phyloP scores from a whole-genome alignment of 805 yeast genomes.

The Hanseniaspora nectarophila region DNA sequence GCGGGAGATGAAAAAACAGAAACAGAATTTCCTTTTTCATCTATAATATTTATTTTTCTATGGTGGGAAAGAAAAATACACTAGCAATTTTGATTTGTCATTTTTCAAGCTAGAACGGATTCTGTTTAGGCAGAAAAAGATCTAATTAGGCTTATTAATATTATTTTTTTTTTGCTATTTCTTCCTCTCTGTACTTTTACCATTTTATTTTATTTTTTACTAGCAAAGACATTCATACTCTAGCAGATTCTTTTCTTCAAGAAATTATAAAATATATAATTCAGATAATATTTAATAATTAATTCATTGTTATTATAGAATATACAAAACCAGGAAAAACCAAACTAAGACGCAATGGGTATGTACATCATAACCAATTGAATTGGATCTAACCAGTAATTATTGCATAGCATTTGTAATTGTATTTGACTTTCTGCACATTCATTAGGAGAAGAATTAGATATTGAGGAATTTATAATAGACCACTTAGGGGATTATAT shows the following conservation, averaged over 20 bases:
- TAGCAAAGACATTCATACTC: not conserved
- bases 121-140: not conserved
- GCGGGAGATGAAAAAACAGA: too few relatives aligned
- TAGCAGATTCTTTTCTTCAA: not conserved
- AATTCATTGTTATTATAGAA: not conserved
- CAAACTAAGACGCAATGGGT: constrained; percentile 16
- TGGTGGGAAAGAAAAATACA: not conserved
- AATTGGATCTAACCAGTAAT: not conserved
- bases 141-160: not conserved
- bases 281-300: too few relatives aligned
- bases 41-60: too few relatives aligned
- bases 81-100: not conserved
- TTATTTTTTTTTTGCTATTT: too few relatives aligned
- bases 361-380: constrained; percentile 7
- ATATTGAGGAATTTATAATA: not conserved
- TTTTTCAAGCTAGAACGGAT: not conserved
- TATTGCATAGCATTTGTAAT: not conserved
- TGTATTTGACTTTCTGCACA: not conserved
- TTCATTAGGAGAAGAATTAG: not conserved
- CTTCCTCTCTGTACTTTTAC: not conserved
- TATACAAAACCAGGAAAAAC: constrained; percentile 13
- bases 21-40: too few relatives aligned
- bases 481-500: too few relatives aligned
- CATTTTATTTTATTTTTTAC: too few relatives aligned
- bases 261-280: not conserved